phyloP scores from a whole-genome alignment of 192 early-diverging fungal genomes.

The Chytriomyces confervae region DNA sequence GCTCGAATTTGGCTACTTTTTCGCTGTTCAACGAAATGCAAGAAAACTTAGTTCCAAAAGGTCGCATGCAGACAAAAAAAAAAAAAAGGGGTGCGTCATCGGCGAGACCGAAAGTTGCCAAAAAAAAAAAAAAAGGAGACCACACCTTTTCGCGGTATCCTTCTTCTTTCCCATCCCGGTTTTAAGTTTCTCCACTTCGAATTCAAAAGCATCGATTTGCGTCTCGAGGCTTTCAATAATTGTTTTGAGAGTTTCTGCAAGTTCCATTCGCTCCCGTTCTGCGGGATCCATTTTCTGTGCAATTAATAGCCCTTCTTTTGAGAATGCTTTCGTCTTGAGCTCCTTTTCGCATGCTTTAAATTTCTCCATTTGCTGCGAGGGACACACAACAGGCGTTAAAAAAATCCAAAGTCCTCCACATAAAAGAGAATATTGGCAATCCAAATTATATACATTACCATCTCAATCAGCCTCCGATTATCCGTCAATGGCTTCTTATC shows the following conservation, averaged over 20 bases:
- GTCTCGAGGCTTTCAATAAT: conserved; percentile 81
- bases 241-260: conserved; percentile 83
- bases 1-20: conserved; percentile 70
- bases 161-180: conserved; percentile 78
- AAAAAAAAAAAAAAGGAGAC: too few species aligned
- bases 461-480: conserved; percentile 92
- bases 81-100: too few species aligned
- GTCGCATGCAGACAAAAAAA: too few species aligned
- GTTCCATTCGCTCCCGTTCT: conserved; percentile 88
- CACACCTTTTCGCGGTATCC: conserved; percentile 66
- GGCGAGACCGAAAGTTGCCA: too few species aligned
- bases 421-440: neutral
- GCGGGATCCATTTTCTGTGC: conserved; percentile 88
- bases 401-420: neutral
- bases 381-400: neutral
- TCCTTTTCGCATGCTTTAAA: conserved; percentile 99
- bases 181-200: conserved; percentile 79
- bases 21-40: conserved; percentile 48
- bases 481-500: conserved; percentile 90
- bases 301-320: conserved; percentile 88
- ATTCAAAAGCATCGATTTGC: conserved; percentile 94
- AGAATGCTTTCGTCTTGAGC: conserved; percentile 99
- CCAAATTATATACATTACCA: conserved; percentile 47
- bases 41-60: too few species aligned
- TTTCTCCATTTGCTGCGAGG: conserved; percentile 90